Evolutionary conservation across 768 basidiomycete genomes (phyloP).

Genomic region (Boletus pseudopeckii): DNA sequence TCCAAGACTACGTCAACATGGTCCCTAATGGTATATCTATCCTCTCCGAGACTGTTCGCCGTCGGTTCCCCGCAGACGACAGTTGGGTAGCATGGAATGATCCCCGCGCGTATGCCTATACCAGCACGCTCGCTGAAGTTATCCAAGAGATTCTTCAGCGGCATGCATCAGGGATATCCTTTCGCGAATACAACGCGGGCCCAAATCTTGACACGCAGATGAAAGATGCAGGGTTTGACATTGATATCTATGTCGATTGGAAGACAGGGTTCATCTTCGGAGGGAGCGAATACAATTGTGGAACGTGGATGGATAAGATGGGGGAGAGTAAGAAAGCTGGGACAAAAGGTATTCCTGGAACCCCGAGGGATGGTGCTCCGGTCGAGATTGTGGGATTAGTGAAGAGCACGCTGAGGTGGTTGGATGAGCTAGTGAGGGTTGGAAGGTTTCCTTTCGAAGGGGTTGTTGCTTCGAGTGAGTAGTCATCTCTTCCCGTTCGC

Average conservation of each 20-base stretch:
- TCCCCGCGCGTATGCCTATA: constrained; percentile 73
- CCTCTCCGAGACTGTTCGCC: constrained; percentile 75
- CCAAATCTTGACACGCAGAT: constrained; percentile 98
- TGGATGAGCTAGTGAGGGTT: constrained; percentile 58
- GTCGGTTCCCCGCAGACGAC: constrained; percentile 94
- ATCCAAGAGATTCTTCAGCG: constrained; percentile 96
- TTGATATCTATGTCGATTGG: constrained; percentile 96
- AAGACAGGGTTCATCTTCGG: constrained; percentile 85
- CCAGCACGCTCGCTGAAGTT: constrained; percentile 86
- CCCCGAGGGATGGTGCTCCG: constrained; percentile 93
- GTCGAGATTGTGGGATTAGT: constrained; percentile 92
- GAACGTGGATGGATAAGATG: constrained; percentile 99
- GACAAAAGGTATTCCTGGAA: constrained; percentile 93
- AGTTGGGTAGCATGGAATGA: constrained; percentile 94
- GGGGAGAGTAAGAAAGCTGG: constrained; percentile 90
- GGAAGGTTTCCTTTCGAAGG: constrained; percentile 89
- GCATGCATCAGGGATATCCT: constrained; percentile 87
- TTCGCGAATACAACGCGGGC: constrained; percentile 96
- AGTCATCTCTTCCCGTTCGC: not conserved
- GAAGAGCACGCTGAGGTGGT: constrained; percentile 91
- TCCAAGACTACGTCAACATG: constrained; percentile 85
- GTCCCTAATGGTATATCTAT: constrained; percentile 84
- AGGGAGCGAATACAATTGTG: constrained; percentile 83
- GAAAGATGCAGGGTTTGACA: constrained; percentile 88
- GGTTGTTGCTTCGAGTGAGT: constrained; percentile 74